Percentiles rank a stretch among this genome's conserved stretches.
phyloP scores from a whole-genome alignment of 163 green algal species.

The Botryococcus braunii region DNA sequence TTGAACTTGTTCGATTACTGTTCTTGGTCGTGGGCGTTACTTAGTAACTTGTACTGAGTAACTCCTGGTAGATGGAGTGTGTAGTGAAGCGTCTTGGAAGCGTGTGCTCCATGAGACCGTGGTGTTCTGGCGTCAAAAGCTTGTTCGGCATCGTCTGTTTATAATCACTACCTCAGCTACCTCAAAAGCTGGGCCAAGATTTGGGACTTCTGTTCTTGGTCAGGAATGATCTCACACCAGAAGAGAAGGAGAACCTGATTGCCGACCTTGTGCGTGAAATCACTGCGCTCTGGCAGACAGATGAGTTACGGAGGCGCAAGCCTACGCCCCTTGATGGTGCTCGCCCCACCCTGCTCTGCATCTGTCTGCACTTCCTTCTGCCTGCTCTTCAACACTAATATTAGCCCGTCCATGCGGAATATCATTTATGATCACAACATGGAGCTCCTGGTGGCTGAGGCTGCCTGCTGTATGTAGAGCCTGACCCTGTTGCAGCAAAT shows the following conservation, averaged over 20 bases:
- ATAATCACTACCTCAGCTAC: background rate
- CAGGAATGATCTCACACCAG: conserved; percentile 24
- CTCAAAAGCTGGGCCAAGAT: background rate
- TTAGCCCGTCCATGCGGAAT: too few species aligned
- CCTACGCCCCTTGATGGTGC: conserved; percentile 84
- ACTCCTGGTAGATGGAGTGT: too few species aligned
- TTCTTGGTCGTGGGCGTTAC: too few species aligned
- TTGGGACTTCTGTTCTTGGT: background rate
- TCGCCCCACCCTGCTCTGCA: background rate
- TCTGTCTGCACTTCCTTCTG: conserved; percentile 6
- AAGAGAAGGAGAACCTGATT: conserved; percentile 35
- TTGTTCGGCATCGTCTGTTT: conserved; percentile 8
- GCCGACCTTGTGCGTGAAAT: conserved; percentile 70
- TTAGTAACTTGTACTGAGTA: too few species aligned
- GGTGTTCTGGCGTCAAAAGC: conserved; percentile 24
- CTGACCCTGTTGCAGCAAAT: too few species aligned
- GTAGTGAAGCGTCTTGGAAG: too few species aligned
- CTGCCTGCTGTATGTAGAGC: too few species aligned
- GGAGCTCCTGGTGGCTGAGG: too few species aligned
- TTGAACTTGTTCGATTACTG: too few species aligned
- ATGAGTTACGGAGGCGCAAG: conserved; percentile 80
- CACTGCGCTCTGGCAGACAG: conserved; percentile 87
- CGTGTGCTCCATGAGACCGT: too few species aligned
- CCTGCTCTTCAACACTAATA: too few species aligned
- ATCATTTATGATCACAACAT: too few species aligned